Conservation (phyloP, 2,329 filamentous ascomycete genomes). For the Cladophialophora exuberans region DNA sequence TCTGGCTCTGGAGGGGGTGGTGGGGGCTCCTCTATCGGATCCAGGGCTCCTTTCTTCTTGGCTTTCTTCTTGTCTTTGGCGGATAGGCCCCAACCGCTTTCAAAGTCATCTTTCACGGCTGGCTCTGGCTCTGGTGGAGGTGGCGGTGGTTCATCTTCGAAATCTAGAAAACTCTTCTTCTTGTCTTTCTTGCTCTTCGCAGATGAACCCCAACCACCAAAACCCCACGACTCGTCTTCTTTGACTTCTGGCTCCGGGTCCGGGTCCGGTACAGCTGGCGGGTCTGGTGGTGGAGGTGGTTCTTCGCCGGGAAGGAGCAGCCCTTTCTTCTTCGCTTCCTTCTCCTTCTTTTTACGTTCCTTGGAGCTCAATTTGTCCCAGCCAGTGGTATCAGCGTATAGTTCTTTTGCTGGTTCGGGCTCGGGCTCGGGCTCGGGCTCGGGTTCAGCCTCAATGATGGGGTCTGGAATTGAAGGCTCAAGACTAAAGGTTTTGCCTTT, state of each 20-base stretch:
- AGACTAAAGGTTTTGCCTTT: slow-evolving; percentile 29
- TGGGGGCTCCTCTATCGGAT: background rate
- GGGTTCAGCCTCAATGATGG: slow-evolving; percentile 37
- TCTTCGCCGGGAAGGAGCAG: slow-evolving; percentile 34
- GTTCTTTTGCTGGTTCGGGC: slow-evolving; percentile 29
- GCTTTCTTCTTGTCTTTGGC: slow-evolving; percentile 34
- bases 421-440: slow-evolving; percentile 30
- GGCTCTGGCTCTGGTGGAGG: slow-evolving; percentile 34
- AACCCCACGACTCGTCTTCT: slow-evolving; percentile 40
- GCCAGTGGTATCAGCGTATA: slow-evolving; percentile 32
- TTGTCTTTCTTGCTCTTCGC: slow-evolving; percentile 50
- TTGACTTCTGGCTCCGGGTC: slow-evolving; percentile 37
- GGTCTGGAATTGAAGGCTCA: slow-evolving; percentile 35
- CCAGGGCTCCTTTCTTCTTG: slow-evolving; percentile 10
- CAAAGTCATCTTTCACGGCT: slow-evolving; percentile 36
- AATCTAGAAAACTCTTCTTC: slow-evolving; percentile 17
- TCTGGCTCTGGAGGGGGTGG: slow-evolving; percentile 35
- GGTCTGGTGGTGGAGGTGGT: background rate
- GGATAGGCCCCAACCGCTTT: slow-evolving; percentile 34
- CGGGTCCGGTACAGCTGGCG: slow-evolving; percentile 16
- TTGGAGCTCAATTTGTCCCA: slow-evolving; percentile 37
- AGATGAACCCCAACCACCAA: slow-evolving; percentile 29
- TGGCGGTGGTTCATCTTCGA: slow-evolving; percentile 15
- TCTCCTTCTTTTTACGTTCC: slow-evolving; percentile 45
- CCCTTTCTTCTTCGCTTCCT: slow-evolving; percentile 48